These are phyloP conservation scores for Colletotrichum noveboracense DNA, from an alignment of 2,329 filamentous ascomycete genomes.

Conservation along the genomic window DNA sequence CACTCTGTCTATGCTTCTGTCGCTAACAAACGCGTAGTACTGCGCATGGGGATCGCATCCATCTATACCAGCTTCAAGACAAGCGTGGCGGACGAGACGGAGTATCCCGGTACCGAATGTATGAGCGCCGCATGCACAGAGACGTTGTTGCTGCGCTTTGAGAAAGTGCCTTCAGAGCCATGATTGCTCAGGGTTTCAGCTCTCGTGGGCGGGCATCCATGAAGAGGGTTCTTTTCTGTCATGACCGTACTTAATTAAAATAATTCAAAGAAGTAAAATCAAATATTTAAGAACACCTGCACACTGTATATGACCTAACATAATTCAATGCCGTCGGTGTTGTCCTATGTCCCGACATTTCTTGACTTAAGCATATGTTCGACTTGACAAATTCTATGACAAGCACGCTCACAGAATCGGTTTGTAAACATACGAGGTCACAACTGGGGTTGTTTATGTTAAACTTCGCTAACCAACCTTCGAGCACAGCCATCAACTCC, in stretches of 20 bases:
- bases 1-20: not conserved
- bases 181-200: not conserved
- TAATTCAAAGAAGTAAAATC: not conserved
- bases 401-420: not conserved
- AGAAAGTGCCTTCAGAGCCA: not conserved
- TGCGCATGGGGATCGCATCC: not conserved
- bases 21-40: not conserved
- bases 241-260: not conserved
- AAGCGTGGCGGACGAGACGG: not conserved
- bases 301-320: not conserved
- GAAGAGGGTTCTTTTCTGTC: not conserved
- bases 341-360: not conserved
- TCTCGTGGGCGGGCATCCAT: not conserved
- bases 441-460: not conserved
- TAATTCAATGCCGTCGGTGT: not conserved
- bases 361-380: not conserved
- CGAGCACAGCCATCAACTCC: not conserved
- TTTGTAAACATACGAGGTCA: not conserved
- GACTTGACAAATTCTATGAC: not conserved
- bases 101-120: not conserved
- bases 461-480: not conserved
- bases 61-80: not conserved
- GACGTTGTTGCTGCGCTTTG: not conserved
- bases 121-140: not conserved
- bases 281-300: not conserved